These are phyloP conservation scores for Coprinopsis marcescibilis DNA, from an alignment of 768 basidiomycete species.

Conservation along the genomic window DNA sequence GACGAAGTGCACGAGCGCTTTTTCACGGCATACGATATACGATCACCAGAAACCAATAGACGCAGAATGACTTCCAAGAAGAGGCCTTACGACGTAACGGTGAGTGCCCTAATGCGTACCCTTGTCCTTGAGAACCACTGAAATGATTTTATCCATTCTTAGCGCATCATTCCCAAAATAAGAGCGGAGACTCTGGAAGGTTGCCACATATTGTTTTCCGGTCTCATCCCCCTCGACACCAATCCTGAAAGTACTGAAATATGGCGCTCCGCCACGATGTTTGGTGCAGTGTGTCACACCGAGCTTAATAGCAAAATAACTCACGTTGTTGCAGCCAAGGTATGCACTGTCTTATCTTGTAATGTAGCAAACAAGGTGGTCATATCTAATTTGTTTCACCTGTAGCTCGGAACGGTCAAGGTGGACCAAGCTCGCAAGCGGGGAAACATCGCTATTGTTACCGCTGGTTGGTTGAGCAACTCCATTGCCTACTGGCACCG, in stretches of 20 bases:
- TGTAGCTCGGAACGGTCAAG: conserved; percentile 84
- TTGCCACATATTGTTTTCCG: conserved; percentile 85
- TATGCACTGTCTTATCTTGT: conserved; percentile 25
- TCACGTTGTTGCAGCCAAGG: conserved; percentile 90
- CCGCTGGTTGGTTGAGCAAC: conserved; percentile 86
- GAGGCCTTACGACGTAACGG: conserved; percentile 69
- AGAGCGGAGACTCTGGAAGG: conserved; percentile 73
- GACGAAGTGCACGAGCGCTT: conserved; percentile 74
- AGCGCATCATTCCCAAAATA: conserved; percentile 84
- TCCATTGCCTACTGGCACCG: conserved; percentile 84
- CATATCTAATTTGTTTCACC: no score
- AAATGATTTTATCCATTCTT: background rate
- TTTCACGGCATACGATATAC: conserved; percentile 60
- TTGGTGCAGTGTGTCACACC: conserved; percentile 78
- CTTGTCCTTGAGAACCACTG: conserved; percentile 2
- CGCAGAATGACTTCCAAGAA: conserved; percentile 12
- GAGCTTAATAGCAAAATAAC: conserved; percentile 66
- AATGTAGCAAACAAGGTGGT: no score
- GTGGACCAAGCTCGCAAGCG: conserved; percentile 76
- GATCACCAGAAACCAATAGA: conserved; percentile 22
- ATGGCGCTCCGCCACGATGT: conserved; percentile 82
- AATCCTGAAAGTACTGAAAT: conserved; percentile 75
- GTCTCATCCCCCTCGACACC: conserved; percentile 88
- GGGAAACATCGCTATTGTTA: conserved; percentile 79
- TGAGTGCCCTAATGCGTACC: conserved; percentile 30